Conservation (phyloP, 2,329 filamentous ascomycete genomes). For the Xylariales sp. region DNA sequence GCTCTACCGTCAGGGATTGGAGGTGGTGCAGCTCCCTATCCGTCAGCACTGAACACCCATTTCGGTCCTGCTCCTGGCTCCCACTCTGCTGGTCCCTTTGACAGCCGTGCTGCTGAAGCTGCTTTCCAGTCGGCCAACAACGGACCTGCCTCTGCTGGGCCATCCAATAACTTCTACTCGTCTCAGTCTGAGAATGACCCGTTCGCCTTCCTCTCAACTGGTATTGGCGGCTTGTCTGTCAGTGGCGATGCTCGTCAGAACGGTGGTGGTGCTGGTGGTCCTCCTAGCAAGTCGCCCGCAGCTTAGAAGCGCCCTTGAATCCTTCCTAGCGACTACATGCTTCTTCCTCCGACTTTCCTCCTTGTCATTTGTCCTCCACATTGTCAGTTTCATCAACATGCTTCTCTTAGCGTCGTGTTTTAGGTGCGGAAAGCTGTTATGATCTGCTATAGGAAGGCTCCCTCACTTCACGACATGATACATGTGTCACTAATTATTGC, state of each 20-base stretch:
- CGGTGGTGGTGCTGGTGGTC: slow-evolving; percentile 42
- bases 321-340: not conserved
- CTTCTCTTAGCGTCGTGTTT: not conserved
- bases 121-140: slow-evolving; percentile 89
- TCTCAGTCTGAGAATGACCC: slow-evolving; percentile 64
- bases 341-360: not conserved
- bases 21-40: slow-evolving; percentile 73
- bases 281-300: slow-evolving; percentile 56
- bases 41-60: slow-evolving; percentile 71
- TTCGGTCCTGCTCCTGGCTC: slow-evolving; percentile 72
- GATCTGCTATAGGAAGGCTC: not conserved
- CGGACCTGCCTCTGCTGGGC: slow-evolving; percentile 70
- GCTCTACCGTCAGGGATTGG: slow-evolving; percentile 81
- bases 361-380: not conserved
- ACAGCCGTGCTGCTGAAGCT: slow-evolving; percentile 88
- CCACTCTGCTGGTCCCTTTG: slow-evolving; percentile 82
- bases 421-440: not conserved
- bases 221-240: slow-evolving; percentile 69
- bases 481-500: slow-evolving; percentile 21
- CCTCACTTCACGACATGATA: not conserved
- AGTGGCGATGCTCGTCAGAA: slow-evolving; percentile 61
- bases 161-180: slow-evolving; percentile 71
- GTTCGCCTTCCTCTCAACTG: slow-evolving; percentile 73
- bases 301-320: not conserved
- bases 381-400: not conserved